Evolutionary conservation across 164 flowering plant genomes (phyloP).

Genomic region (Akebia trifoliata): DNA sequence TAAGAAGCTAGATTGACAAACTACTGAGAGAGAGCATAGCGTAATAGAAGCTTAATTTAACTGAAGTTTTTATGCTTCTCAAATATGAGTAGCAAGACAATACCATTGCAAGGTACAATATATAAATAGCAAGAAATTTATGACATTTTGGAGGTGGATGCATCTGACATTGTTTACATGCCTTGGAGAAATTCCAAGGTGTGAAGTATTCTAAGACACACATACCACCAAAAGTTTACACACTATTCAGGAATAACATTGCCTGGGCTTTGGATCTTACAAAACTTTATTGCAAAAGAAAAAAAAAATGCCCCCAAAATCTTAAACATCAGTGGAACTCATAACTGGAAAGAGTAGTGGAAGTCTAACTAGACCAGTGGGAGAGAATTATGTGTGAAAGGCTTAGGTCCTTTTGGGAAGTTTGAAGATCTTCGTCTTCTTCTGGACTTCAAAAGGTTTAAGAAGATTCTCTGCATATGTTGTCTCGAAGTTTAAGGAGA

Average conservation of each 20-base stretch:
- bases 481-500: background rate
- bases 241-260: background rate
- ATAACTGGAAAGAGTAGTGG: too few species aligned
- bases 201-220: background rate
- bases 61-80: background rate
- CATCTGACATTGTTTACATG: background rate
- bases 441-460: background rate
- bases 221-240: background rate
- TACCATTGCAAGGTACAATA: background rate
- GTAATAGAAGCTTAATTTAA: background rate
- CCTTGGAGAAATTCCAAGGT: background rate
- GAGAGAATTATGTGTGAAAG: too few species aligned
- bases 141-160: background rate
- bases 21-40: too few species aligned
- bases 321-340: background rate
- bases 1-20: too few species aligned
- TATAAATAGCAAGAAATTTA: background rate
- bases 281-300: background rate
- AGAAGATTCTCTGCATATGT: background rate
- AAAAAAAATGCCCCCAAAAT: background rate
- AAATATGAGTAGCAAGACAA: background rate
- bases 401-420: background rate
- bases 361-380: too few species aligned
- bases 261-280: background rate
- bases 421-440: background rate